Evolutionary conservation across 805 yeast genomes (phyloP).

Genomic region (Kluyveromyces nonfermentans): DNA sequence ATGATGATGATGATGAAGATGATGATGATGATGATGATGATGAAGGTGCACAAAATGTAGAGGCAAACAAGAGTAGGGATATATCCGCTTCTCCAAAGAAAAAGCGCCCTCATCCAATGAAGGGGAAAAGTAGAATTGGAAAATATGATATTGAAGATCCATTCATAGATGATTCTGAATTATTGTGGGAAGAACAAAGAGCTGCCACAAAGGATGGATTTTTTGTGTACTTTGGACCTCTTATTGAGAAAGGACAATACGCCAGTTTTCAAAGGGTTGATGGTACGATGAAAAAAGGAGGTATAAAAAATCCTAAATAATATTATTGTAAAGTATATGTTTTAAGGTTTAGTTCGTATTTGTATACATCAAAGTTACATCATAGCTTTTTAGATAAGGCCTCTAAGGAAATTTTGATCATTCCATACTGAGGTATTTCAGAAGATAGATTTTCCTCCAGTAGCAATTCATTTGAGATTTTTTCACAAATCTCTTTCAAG

Average conservation of each 20-base stretch:
- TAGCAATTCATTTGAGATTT: constrained; percentile 18
- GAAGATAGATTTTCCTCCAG: constrained; percentile 11
- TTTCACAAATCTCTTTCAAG: constrained; percentile 25
- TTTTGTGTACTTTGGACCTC: constrained; percentile 89
- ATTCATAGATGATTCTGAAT: constrained; percentile 90
- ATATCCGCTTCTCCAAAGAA: constrained; percentile 15
- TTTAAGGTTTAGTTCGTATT: not conserved
- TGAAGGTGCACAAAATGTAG: constrained; percentile 14
- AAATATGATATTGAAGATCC: constrained; percentile 91
- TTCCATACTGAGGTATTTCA: constrained; percentile 18
- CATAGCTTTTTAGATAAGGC: constrained; percentile 11
- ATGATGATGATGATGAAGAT: constrained; percentile 18
- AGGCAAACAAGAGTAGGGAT: constrained; percentile 7
- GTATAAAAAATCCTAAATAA: constrained; percentile 23
- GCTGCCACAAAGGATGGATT: constrained; percentile 92
- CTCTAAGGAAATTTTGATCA: constrained; percentile 21
- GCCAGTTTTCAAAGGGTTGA: constrained; percentile 40
- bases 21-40: constrained; percentile 18
- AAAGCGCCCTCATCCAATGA: constrained; percentile 32
- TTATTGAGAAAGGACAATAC: constrained; percentile 51
- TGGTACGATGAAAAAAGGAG: constrained; percentile 34
- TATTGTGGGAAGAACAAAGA: constrained; percentile 87
- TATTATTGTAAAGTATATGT: not conserved
- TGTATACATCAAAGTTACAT: not conserved
- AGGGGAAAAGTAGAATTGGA: constrained; percentile 68